Percentiles rank a stretch among this genome's conserved stretches.
Evolutionary conservation across 768 basidiomycete species (phyloP).

Genomic region (Agaricus sinodeliciosus): DNA sequence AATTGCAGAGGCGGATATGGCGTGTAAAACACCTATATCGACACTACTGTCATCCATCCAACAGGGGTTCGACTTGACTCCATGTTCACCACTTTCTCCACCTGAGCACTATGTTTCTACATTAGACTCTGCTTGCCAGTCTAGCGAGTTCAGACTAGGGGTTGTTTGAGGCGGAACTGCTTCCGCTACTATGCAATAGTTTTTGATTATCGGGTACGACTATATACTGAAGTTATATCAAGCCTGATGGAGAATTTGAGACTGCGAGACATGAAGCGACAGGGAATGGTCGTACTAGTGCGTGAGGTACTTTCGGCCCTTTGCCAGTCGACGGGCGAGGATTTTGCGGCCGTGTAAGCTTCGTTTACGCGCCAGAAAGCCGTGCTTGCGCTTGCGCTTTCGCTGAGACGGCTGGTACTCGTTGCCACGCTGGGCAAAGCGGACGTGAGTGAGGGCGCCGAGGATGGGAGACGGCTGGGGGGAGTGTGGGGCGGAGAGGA

Average conservation of each 20-base stretch:
- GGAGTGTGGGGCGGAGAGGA: slow-evolving; percentile 14
- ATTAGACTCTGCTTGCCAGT: background rate
- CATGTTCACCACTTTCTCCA: slow-evolving; percentile 55
- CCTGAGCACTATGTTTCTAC: slow-evolving; percentile 35
- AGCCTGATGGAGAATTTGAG: background rate
- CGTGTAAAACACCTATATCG: slow-evolving; percentile 57
- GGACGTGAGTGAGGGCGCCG: slow-evolving; percentile 42
- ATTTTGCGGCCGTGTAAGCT: slow-evolving; percentile 66
- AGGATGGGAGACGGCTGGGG: slow-evolving; percentile 28
- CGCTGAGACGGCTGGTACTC: slow-evolving; percentile 97
- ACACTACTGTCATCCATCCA: slow-evolving; percentile 57
- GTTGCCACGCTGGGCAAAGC: slow-evolving; percentile 68
- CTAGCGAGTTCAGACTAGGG: slow-evolving; percentile 2
- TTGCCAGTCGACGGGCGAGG: slow-evolving; percentile 60
- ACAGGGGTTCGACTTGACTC: slow-evolving; percentile 61
- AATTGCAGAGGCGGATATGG: background rate
- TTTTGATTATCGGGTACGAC: too few species aligned
- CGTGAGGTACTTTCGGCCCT: slow-evolving; percentile 73
- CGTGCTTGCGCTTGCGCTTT: slow-evolving; percentile 87
- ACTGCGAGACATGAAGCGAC: background rate
- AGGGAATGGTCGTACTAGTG: slow-evolving; percentile 41
- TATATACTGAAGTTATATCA: too few species aligned
- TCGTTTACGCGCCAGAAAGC: slow-evolving; percentile 76
- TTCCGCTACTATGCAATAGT: too few species aligned
- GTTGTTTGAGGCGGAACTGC: background rate